These are phyloP conservation scores for Vaccinium corymbosum DNA, from an alignment of 148 eudicot genomes.

Conservation along the genomic window DNA sequence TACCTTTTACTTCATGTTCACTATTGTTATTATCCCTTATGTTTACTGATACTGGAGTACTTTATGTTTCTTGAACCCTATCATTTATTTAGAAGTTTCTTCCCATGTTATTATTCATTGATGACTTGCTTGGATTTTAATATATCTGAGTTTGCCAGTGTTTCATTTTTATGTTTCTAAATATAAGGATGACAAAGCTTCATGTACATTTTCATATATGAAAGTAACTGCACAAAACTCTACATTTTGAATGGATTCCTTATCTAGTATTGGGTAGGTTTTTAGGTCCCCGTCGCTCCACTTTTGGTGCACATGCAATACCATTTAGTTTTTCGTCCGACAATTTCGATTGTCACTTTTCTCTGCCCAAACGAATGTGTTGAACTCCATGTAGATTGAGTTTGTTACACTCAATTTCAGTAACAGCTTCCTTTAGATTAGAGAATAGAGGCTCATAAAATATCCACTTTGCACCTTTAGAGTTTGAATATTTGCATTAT, in stretches of 20 bases:
- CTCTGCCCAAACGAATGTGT: background rate
- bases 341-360: background rate
- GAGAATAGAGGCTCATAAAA: background rate
- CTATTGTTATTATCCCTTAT: background rate
- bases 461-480: background rate
- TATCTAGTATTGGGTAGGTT: background rate
- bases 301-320: background rate
- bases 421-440: background rate
- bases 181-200: background rate
- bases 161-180: background rate
- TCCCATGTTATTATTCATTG: background rate
- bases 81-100: background rate
- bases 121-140: background rate
- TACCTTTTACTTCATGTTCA: too few relatives aligned
- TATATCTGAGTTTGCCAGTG: background rate
- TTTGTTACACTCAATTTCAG: background rate
- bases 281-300: background rate
- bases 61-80: background rate
- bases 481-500: background rate
- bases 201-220: background rate
- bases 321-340: background rate
- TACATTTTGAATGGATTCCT: background rate
- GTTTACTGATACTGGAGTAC: background rate
- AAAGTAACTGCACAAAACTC: background rate
- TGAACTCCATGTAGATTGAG: background rate